Evolutionary conservation across 768 basidiomycete species (phyloP).

Genomic region (Podaxis carcinomalis): DNA sequence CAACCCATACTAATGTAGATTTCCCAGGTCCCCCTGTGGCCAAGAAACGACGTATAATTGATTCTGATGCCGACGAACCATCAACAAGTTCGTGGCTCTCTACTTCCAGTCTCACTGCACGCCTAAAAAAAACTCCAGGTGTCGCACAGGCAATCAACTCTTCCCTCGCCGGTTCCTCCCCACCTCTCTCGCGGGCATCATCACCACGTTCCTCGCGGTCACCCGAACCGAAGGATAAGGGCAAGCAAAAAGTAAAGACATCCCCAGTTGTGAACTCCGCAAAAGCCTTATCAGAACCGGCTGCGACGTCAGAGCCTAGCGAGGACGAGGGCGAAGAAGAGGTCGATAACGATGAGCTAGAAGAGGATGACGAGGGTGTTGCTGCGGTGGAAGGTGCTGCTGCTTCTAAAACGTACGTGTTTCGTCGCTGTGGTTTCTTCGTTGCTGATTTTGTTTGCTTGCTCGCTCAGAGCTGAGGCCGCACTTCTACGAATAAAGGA

Average conservation of each 20-base stretch:
- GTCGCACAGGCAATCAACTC: constrained; percentile 2
- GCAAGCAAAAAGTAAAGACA: constrained; percentile 21
- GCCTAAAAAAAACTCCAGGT: constrained; percentile 6
- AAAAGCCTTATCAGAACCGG: constrained; percentile 23
- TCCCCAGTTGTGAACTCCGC: constrained; percentile 15
- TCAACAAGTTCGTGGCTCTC: neutral
- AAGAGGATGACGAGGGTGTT: constrained; percentile 23
- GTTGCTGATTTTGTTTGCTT: neutral
- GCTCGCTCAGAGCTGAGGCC: constrained; percentile 54
- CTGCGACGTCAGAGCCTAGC: constrained; percentile 15
- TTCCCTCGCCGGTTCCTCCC: constrained; percentile 3
- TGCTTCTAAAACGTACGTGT: constrained; percentile 59
- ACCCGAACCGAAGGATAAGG: constrained; percentile 3
- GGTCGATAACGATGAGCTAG: constrained; percentile 10
- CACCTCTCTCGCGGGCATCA: neutral
- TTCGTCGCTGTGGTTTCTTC: neutral
- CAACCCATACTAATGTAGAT: neutral
- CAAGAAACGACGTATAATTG: constrained; percentile 51
- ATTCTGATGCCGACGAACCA: constrained; percentile 51
- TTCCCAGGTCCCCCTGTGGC: constrained; percentile 28
- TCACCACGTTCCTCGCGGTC: constrained; percentile 1
- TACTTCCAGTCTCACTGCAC: neutral
- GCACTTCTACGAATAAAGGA: constrained; percentile 56
- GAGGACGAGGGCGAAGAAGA: constrained; percentile 31
- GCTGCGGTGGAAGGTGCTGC: constrained; percentile 26